Conservation (phyloP, 1,284 basidiomycete genomes). For the Papiliotrema flavescens region DNA sequence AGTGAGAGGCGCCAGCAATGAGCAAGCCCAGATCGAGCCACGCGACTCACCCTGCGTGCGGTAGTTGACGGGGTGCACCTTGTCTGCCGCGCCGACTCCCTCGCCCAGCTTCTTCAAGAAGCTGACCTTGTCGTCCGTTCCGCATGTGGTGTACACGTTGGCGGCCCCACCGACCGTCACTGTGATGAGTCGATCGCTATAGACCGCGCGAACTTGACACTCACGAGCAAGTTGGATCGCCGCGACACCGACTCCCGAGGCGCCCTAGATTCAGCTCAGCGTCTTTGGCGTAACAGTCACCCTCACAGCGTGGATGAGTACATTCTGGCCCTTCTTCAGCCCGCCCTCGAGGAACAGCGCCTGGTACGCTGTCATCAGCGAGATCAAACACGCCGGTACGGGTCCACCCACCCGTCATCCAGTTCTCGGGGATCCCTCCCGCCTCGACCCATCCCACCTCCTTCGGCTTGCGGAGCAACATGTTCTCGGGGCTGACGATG, state of each 20-base stretch:
- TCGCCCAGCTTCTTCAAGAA: slow-evolving; percentile 59
- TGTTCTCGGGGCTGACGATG: slow-evolving; percentile 63
- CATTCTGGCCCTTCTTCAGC: slow-evolving; percentile 66
- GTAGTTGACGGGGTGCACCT: slow-evolving; percentile 78
- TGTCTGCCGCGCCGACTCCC: slow-evolving; percentile 49
- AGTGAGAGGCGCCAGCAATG: too few relatives aligned
- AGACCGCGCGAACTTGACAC: slow-evolving; percentile 34
- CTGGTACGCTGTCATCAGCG: slow-evolving; percentile 63
- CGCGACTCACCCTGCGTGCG: slow-evolving; percentile 64
- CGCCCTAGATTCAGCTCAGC: slow-evolving; percentile 52
- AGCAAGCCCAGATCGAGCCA: background rate
- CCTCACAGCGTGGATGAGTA: slow-evolving; percentile 76
- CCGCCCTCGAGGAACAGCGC: slow-evolving; percentile 69
- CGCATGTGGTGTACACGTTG: slow-evolving; percentile 78
- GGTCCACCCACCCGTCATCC: slow-evolving; percentile 66
- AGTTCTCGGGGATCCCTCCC: slow-evolving; percentile 79
- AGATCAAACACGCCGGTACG: background rate
- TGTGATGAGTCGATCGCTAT: slow-evolving; percentile 4
- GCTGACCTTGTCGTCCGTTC: slow-evolving; percentile 75
- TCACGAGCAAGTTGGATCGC: slow-evolving; percentile 82
- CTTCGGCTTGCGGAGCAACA: slow-evolving; percentile 71
- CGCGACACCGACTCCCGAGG: slow-evolving; percentile 84
- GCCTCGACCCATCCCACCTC: slow-evolving; percentile 77
- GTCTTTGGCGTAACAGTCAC: background rate
- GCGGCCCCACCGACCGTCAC: slow-evolving; percentile 45